Conservation (phyloP, 352 stramenopile species). For the Globisporangium nunn region DNA sequence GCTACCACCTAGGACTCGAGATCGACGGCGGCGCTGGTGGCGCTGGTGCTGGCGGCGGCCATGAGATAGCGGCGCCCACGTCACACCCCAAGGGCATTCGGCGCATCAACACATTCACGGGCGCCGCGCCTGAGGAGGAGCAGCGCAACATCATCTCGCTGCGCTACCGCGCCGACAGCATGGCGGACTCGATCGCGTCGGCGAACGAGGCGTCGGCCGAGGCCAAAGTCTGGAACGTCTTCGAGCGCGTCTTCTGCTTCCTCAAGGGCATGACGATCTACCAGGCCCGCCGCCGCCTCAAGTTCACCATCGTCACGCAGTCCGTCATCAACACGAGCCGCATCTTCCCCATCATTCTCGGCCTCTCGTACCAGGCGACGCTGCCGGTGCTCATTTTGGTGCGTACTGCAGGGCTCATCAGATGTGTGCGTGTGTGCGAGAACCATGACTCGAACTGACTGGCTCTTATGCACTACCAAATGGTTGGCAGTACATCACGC, state of each 20-base stretch:
- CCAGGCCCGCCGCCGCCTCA: slow-evolving; percentile 64
- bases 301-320: slow-evolving; percentile 86
- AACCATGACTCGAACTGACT: not conserved
- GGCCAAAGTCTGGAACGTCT: slow-evolving; percentile 68
- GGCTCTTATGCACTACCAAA: not conserved
- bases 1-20: slow-evolving; percentile 64
- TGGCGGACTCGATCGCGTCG: slow-evolving; percentile 73
- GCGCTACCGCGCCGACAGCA: slow-evolving; percentile 77
- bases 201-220: slow-evolving; percentile 52
- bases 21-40: slow-evolving; percentile 10
- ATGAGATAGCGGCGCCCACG: slow-evolving; percentile 5
- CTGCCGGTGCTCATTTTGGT: slow-evolving; percentile 78
- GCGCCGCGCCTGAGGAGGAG: slow-evolving; percentile 52
- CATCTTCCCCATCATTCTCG: slow-evolving; percentile 84
- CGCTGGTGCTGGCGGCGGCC: slow-evolving; percentile 4
- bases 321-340: slow-evolving; percentile 73
- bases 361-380: slow-evolving; percentile 77
- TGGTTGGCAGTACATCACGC: slow-evolving; percentile 54
- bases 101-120: slow-evolving; percentile 67
- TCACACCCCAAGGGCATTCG: slow-evolving; percentile 33
- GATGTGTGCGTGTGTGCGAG: too few relatives aligned
- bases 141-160: slow-evolving; percentile 85
- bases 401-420: slow-evolving; percentile 4
- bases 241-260: slow-evolving; percentile 85
- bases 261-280: slow-evolving; percentile 88